A percentile compares a stretch with the other conserved stretches of the same genome.
These are phyloP conservation scores for Medicago truncatula DNA, from an alignment of 306 rosid genomes.

Conservation along the genomic window MtrunA17r5.0-ANR NC_053046.1:6597501-6598000, in stretches of 20 bases:
- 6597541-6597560: conserved; percentile 39
- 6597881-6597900: not conserved
- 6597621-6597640: conserved; percentile 61
- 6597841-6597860: not conserved
- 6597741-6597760: conserved; percentile 92
- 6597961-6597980: conserved; percentile 11
- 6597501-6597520: conserved; percentile 69
- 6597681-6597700: conserved; percentile 91
- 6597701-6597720: conserved; percentile 96
- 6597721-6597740: conserved; percentile 89
- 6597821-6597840: not conserved
- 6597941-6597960: conserved; percentile 29
- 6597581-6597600: conserved; percentile 10
- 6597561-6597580: conserved; percentile 18
- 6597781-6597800: conserved; percentile 42
- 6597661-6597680: conserved; percentile 84
- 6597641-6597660: conserved; percentile 82
- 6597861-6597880: not conserved
- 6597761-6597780: conserved; percentile 52
- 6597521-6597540: conserved; percentile 43
- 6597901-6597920: conserved; percentile 13
- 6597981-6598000: conserved; percentile 15
- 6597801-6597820: not conserved
- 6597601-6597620: conserved; percentile 29
- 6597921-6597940: not conserved